phyloP scores from a whole-genome alignment of 2,329 filamentous ascomycete genomes.

The Fusarium newnesense region DNA sequence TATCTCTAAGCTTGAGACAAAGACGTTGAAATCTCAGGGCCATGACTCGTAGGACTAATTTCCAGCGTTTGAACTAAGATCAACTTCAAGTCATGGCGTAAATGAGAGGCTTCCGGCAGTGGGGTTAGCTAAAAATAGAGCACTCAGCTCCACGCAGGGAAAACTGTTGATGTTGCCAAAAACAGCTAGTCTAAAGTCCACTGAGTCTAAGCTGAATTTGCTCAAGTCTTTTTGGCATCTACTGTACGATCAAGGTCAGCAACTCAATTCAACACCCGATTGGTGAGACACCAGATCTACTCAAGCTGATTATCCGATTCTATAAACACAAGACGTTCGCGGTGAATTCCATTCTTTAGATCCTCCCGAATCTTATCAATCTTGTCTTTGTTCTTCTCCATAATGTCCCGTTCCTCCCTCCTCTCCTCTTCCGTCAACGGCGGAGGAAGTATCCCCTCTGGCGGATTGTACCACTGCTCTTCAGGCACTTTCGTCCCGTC shows the following conservation, averaged over 20 bases:
- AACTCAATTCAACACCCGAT: background rate
- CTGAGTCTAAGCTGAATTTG: no score
- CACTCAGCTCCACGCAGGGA: background rate
- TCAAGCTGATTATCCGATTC: background rate
- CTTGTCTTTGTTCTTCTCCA: background rate
- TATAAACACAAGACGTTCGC: background rate
- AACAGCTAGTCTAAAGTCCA: no score
- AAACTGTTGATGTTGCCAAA: no score
- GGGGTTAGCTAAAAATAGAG: background rate
- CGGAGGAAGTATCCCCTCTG: background rate
- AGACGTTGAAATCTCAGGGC: fast-evolving
- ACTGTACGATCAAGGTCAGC: no score
- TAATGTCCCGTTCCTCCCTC: background rate
- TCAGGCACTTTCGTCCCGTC: background rate
- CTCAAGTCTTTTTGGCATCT: no score
- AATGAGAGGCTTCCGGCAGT: background rate
- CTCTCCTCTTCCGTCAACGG: background rate
- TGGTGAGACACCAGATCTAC: background rate
- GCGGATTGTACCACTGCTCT: background rate
- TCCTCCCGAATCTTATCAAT: background rate
- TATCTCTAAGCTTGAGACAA: fast-evolving
- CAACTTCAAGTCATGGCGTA: background rate
- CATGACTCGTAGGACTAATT: background rate
- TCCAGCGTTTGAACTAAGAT: background rate
- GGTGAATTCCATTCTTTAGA: fast-evolving